Evolutionary conservation across 371 early-diverging fungal genomes (phyloP).

Genomic region (Blakeslea trispora): DNA sequence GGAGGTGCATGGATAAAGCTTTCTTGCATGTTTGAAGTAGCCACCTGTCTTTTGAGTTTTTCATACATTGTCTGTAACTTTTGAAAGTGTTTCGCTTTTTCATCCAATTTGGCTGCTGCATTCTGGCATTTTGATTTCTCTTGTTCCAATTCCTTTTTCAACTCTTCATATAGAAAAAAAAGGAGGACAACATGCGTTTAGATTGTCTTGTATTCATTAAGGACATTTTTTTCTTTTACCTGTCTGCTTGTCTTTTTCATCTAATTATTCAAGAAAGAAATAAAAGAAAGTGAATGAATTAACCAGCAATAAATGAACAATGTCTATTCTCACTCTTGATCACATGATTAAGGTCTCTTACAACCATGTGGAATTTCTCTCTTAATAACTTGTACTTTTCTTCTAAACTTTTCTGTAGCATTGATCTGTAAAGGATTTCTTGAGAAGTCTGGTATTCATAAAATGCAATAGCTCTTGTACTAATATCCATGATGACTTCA

Average conservation of each 20-base stretch:
- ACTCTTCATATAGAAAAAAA: too few species aligned
- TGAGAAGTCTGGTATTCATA: constrained; percentile 78
- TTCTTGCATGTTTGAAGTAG: not conserved
- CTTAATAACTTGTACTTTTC: constrained; percentile 51
- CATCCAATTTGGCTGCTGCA: constrained; percentile 56
- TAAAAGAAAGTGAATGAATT: too few species aligned
- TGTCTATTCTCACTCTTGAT: constrained; percentile 46
- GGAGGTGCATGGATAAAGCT: not conserved
- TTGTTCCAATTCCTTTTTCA: constrained; percentile 52
- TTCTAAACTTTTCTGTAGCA: constrained; percentile 55
- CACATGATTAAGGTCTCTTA: constrained; percentile 51
- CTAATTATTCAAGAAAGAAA: too few species aligned
- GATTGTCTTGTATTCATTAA: too few species aligned
- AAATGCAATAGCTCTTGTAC: constrained; percentile 72
- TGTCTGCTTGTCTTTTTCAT: constrained; percentile 23
- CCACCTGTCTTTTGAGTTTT: not conserved
- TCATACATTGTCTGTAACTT: constrained; percentile 55
- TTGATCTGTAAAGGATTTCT: constrained; percentile 62
- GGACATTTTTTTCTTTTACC: too few species aligned
- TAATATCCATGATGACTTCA: constrained; percentile 74
- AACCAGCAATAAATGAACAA: not conserved
- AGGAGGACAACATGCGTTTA: too few species aligned
- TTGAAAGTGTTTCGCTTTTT: constrained; percentile 69
- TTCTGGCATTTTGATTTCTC: constrained; percentile 58
- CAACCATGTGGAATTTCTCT: constrained; percentile 43